phyloP scores from a whole-genome alignment of 108 stramenopile genomes.

The Fragilariopsis cylindrus region DNA sequence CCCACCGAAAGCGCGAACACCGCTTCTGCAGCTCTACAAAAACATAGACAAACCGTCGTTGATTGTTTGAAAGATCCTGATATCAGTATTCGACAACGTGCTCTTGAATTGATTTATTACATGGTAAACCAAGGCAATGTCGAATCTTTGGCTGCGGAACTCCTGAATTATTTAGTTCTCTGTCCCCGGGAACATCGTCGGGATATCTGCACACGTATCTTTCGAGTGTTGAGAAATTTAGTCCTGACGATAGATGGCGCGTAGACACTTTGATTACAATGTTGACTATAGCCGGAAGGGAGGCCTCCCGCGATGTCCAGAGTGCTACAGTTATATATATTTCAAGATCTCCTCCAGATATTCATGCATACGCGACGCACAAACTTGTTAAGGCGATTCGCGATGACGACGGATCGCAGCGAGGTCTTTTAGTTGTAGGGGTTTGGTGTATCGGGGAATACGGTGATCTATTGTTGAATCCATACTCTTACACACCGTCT shows the following conservation, averaged over 20 bases:
- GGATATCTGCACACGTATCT: slow-evolving; percentile 87
- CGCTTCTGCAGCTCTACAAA: slow-evolving; percentile 86
- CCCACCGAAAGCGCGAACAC: slow-evolving; percentile 53
- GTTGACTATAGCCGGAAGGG: slow-evolving; percentile 94
- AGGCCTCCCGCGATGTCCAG: slow-evolving; percentile 78
- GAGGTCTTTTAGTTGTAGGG: slow-evolving; percentile 84
- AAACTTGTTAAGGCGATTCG: slow-evolving; percentile 85
- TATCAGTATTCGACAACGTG: slow-evolving; percentile 97
- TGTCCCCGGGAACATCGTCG: slow-evolving; percentile 92
- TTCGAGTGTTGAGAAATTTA: slow-evolving; percentile 92
- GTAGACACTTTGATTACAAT: slow-evolving; percentile 95
- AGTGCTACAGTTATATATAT: slow-evolving; percentile 83
- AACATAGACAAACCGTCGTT: slow-evolving; percentile 92
- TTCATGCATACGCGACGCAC: slow-evolving; percentile 91
- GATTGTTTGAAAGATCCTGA: slow-evolving; percentile 99
- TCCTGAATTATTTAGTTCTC: slow-evolving; percentile 97
- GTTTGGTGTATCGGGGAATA: slow-evolving; percentile 96
- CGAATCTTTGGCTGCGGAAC: slow-evolving; percentile 86
- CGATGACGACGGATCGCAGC: slow-evolving; percentile 89
- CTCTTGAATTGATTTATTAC: slow-evolving; percentile 96
- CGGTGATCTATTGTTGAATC: slow-evolving; percentile 72
- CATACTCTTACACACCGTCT: slow-evolving; percentile 70
- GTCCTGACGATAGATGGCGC: slow-evolving; percentile 90
- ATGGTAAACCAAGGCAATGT: slow-evolving; percentile 94
- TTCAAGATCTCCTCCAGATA: slow-evolving; percentile 66